Evolutionary conservation across 2,329 filamentous ascomycete genomes (phyloP), one percentile per base, ranked within the genome.

Genomic region (Leptodontidium sp.): DNA sequence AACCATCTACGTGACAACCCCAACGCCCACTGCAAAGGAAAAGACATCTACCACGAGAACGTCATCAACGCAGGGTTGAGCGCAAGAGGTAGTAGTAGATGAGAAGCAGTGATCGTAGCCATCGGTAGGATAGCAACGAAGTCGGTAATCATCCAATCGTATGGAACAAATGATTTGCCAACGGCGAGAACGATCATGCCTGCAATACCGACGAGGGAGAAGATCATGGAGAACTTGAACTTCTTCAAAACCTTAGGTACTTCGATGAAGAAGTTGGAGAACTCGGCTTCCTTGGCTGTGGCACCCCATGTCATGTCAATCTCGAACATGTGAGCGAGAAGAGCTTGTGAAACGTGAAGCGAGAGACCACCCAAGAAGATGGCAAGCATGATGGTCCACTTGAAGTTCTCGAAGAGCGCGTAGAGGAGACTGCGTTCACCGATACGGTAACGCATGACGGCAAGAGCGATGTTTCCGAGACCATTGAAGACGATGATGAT

Each of bases 221-320:
- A 79, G 87, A 92, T 82, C 91, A 94, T 73, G 35, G 69, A 66
- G 45, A 79, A 84, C 79, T 90, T 88, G 80, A 93, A 93, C 77
- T 88, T 90, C 81, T 90, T 91, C 75, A 95, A 79, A 50, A 97
- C 91, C 78, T 91, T 91, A 43, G 91, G 91, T 21, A 94, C 87
- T 78, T 96, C 93, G 69, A 93, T 91, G 81, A 94, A 95, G 81
- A 97, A 97, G 80, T 93, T 92, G 32, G 91, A 90, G 76, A 91
- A 90, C 75, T 93, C 91, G 61, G 88, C 88, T 82, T 97, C 93
- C 81, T 97, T 97, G 50, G 90, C 87, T 0, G 93, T 97, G 1
- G 93, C 89, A 62, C 93, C 93, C 93, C 93, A 96, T 2, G 87
- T 88, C 90, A 96, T 95, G 80, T 96, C 87, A 77, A 95, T 89